Base-by-base conservation (phyloP, 116 monocot genomes). In the Cymodocea nodosa region DNA sequence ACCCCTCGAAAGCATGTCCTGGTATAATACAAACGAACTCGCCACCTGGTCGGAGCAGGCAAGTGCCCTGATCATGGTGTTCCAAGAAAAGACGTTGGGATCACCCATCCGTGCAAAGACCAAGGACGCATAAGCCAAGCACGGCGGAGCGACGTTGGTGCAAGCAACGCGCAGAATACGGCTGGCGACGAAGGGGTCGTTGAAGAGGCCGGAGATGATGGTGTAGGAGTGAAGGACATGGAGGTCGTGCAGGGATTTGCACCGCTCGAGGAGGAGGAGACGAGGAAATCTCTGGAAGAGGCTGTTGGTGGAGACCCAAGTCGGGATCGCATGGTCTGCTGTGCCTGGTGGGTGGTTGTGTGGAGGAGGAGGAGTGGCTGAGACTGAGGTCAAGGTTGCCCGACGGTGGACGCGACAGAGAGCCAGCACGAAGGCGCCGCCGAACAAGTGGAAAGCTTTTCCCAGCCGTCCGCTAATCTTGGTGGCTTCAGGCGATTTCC, bases 61-160 rank as follows among this genome's bases (percentile, higher is more conserved):
- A 23, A 72, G 51, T 16, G 68, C 35, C 62, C 76, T 75, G 64
- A 84, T 84, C 67, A 84, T 58, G 34, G 84, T 72, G 63, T 84
- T 88, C 79, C 72, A 82, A 34, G 84, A 88, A 82, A 84, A 88
- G 6, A 71, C 6, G 39, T 70, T 84, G 54, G 82, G 77, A 1
- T 55, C 54, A n/a, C 18, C 20, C 54, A 87, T 81, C 1, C 67
- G 56, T 53, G 36, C 11, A 54, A 83, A 83, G 24, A 90, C 13
- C 0, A 62, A 6, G 40, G 25, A 56, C 19, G 78, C 39, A 56
- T 76, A 74, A 15, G 50, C 1, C 16, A 37, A 63, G 50, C 56
- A 18, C 13, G 53, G 50, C 0, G 49, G 56, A 17, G 66, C 19
- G 4, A 60, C 20, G 23, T 44, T 23, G n/a, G 52, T 56, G 50